phyloP scores from a whole-genome alignment of 1,284 basidiomycete species.

The Gymnopus androsaceus region DNA sequence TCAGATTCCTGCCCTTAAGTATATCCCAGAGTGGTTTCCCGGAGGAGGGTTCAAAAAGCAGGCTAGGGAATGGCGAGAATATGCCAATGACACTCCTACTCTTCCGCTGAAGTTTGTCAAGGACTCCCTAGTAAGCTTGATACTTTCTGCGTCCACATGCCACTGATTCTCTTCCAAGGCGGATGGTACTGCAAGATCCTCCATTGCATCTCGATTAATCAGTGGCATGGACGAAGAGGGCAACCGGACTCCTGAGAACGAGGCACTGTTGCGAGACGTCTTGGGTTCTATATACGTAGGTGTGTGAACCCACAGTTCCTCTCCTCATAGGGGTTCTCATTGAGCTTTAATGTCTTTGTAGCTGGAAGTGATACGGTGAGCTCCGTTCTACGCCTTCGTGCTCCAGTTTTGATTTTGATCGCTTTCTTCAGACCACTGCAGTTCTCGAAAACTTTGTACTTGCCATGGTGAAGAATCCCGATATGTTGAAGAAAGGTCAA shows the following conservation, averaged over 20 bases:
- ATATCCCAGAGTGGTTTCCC: slow-evolving; percentile 20
- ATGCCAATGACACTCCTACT: slow-evolving; percentile 27
- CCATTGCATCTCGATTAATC: slow-evolving; percentile 4
- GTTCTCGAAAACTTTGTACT: slow-evolving; percentile 7
- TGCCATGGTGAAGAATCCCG: slow-evolving; percentile 11
- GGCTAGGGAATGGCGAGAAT: slow-evolving; percentile 29
- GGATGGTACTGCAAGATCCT: neutral
- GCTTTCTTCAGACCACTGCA: slow-evolving; percentile 1
- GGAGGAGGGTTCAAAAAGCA: slow-evolving; percentile 31
- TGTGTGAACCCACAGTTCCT: neutral
- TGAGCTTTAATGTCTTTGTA: neutral
- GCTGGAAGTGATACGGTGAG: slow-evolving; percentile 1
- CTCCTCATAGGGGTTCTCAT: neutral
- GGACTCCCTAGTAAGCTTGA: neutral
- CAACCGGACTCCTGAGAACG: neutral
- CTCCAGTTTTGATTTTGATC: neutral
- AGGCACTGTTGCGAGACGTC: neutral
- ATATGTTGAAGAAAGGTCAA: slow-evolving; percentile 7
- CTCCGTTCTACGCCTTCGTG: neutral
- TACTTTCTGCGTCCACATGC: neutral
- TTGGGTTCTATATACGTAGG: slow-evolving; percentile 4
- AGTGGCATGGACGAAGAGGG: neutral
- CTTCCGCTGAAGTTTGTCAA: slow-evolving; percentile 19
- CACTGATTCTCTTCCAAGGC: neutral
- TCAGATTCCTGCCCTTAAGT: slow-evolving; percentile 13